phyloP scores from a whole-genome alignment of 148 eudicot species.

The Euryodendron excelsum region DNA sequence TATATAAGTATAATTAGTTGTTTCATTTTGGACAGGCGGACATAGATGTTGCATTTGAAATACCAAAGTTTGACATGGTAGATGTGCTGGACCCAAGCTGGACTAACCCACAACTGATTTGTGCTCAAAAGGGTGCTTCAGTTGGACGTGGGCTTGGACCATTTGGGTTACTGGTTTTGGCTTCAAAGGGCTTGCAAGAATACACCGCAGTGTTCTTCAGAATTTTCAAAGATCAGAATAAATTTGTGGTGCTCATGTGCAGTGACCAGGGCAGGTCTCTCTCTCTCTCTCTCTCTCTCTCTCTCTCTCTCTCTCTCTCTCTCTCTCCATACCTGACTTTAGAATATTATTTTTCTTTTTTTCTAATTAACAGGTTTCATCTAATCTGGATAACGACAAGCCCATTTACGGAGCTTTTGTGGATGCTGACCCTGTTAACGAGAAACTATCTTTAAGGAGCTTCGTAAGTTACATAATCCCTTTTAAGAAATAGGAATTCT shows the following conservation, averaged over 20 bases:
- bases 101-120: constrained; percentile 50
- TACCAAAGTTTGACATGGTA: constrained; percentile 29
- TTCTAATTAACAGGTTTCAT: background rate
- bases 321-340: no score
- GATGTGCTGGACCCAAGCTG: constrained; percentile 44
- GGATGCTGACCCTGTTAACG: constrained; percentile 11
- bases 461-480: constrained; percentile 7
- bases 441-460: constrained; percentile 13
- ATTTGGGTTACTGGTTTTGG: constrained; percentile 60
- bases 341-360: no score
- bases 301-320: no score
- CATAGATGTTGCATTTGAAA: constrained; percentile 48
- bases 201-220: constrained; percentile 62
- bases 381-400: background rate
- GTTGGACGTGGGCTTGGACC: constrained; percentile 57
- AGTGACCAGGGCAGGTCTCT: no score
- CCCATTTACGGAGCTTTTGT: constrained; percentile 17
- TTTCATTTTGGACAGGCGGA: constrained; percentile 57
- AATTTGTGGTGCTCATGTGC: constrained; percentile 43
- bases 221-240: constrained; percentile 40
- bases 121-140: constrained; percentile 46
- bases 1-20: background rate
- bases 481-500: background rate
- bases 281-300: no score
- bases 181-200: constrained; percentile 56